phyloP scores from a whole-genome alignment of 805 yeast genomes.

The Metschnikowia corniflorae region DNA sequence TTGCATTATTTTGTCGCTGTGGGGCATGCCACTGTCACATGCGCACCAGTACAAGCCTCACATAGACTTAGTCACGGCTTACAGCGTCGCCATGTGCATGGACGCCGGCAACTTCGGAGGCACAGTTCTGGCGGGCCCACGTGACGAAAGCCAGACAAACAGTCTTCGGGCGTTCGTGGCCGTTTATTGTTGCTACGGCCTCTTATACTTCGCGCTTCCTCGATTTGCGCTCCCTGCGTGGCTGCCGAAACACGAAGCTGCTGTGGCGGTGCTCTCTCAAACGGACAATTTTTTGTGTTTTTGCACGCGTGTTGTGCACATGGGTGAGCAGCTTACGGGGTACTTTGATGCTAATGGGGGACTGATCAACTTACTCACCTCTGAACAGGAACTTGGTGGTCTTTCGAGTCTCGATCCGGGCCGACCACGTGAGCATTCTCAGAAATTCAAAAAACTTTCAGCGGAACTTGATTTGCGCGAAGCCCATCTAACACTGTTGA shows the following conservation, averaged over 20 bases:
- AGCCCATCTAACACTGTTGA: background rate
- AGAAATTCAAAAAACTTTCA: slow-evolving; percentile 1
- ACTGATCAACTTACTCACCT: slow-evolving; percentile 10
- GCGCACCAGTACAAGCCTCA: slow-evolving; percentile 54
- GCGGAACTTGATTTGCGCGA: slow-evolving; percentile 1
- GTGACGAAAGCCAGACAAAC: slow-evolving; percentile 21
- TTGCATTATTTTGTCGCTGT: slow-evolving; percentile 44
- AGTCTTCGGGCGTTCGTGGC: slow-evolving; percentile 42
- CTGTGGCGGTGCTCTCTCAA: slow-evolving; percentile 18
- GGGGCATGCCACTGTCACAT: slow-evolving; percentile 52
- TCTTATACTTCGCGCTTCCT: slow-evolving; percentile 48
- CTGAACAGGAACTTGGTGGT: slow-evolving; percentile 7
- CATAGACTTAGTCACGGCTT: slow-evolving; percentile 44
- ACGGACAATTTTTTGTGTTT: slow-evolving; percentile 35
- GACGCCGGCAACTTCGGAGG: slow-evolving; percentile 46
- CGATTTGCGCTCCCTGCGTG: slow-evolving; percentile 49
- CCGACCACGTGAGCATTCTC: background rate
- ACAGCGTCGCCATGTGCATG: slow-evolving; percentile 45
- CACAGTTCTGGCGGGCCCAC: slow-evolving; percentile 4
- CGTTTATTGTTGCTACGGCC: slow-evolving; percentile 50
- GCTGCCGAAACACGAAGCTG: slow-evolving; percentile 43
- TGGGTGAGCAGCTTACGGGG: slow-evolving; percentile 49
- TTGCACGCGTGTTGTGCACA: slow-evolving; percentile 41
- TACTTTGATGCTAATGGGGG: slow-evolving; percentile 15
- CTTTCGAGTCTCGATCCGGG: slow-evolving; percentile 1